Base-by-base conservation (phyloP, 1,284 basidiomycete genomes). In the Sporisorium graminicola region DNA sequence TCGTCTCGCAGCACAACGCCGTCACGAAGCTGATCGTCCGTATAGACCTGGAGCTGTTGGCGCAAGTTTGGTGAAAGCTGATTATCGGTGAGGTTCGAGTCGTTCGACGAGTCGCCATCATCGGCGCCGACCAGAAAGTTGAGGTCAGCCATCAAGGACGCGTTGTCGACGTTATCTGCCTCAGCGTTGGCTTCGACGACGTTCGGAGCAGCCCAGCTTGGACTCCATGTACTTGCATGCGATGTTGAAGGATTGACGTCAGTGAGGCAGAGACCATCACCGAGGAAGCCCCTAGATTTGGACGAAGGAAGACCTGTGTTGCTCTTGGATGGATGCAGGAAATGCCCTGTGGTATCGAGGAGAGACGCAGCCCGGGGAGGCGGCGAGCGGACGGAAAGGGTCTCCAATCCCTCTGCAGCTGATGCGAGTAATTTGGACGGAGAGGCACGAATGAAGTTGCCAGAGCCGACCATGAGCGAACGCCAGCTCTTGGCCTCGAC, bases 401-500 rank as follows among this genome's bases (percentile, higher is more conserved):
- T 51, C 31, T 69, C 72, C 24, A 74, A 31, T 22, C 60, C 58
- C 1, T 62, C 61, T 1, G 58, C 47, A 9, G 63, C 52, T 8
- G 73, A 62, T 27, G 67, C 59, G 1, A 70, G 64, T 33, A 75
- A 26, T 2, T 52, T 58, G 6, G 56, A 51, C 3, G 67, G 66
- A 16, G 40, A 52, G 27, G 55, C 47, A 16, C 73, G 66, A 18
- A 74, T 53, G 31, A 81, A 81, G 53, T 77, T 79, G 26, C 74
- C 73, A 0, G 74, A 68, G 2, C 82, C 81, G 7, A 80, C 74
- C 58, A 78, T 69, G 35, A 77, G 53, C n/a, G 77, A 65, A 18
- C 78, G 65, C 73, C 80, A 80, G 54, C 65, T 80, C 37, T 77
- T 72, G 33, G 86, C 81, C 22, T 86, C 80, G 22, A 81, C 79